phyloP scores from a whole-genome alignment of 768 basidiomycete species.

The Cystoderma amianthinum region DNA sequence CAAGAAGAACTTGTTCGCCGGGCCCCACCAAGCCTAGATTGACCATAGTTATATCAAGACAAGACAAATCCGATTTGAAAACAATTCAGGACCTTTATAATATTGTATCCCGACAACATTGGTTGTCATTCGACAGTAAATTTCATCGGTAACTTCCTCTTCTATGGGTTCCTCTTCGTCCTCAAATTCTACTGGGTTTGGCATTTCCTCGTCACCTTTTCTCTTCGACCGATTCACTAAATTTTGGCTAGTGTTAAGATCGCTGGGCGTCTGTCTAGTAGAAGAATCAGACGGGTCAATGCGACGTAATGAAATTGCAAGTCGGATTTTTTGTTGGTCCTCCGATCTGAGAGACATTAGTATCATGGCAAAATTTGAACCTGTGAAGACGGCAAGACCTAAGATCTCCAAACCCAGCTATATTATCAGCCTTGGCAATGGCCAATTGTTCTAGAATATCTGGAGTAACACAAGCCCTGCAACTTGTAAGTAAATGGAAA shows the following conservation, averaged over 20 bases:
- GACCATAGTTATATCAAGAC: conserved; percentile 4
- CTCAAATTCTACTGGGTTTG: conserved; percentile 10
- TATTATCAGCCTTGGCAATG: conserved; percentile 25
- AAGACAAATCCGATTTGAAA: conserved; percentile 3
- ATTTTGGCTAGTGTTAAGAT: conserved; percentile 14
- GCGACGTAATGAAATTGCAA: conserved; percentile 45
- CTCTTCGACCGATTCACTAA: conserved; percentile 37
- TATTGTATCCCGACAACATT: conserved; percentile 83
- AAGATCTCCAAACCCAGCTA: conserved; percentile 46
- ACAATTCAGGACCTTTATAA: conserved; percentile 52
- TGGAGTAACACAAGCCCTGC: conserved; percentile 69
- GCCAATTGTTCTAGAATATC: conserved; percentile 47
- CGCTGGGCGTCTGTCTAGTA: conserved; percentile 20
- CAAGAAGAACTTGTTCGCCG: conserved; percentile 69
- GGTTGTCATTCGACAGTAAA: conserved; percentile 52
- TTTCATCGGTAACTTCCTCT: conserved; percentile 54
- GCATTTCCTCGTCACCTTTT: conserved; percentile 5
- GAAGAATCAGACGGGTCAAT: conserved; percentile 58
- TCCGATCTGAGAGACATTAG: conserved; percentile 22
- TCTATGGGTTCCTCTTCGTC: conserved; percentile 33
- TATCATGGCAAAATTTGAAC: too few species aligned
- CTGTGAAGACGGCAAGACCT: too few species aligned
- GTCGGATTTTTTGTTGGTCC: conserved; percentile 58
- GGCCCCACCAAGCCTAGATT: conserved; percentile 65
- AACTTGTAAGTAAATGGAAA: not conserved